phyloP scores from a whole-genome alignment of 1,284 basidiomycete genomes.

The Rhodotorula mucilaginosa region DNA sequence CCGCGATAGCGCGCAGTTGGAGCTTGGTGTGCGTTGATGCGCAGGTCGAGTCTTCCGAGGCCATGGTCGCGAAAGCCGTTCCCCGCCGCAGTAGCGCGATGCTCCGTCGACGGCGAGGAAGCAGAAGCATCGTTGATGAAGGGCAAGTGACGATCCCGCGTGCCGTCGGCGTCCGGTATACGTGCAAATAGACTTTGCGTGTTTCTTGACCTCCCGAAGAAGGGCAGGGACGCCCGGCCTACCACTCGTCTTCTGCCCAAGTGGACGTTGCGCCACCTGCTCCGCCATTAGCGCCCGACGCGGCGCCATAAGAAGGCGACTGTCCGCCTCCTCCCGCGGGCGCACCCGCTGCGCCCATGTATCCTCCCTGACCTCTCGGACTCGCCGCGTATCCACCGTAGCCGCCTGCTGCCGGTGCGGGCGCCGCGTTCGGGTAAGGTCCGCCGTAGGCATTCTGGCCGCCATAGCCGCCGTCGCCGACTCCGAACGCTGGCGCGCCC shows the following conservation, averaged over 20 bases:
- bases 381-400: neutral
- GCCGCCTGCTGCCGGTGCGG: neutral
- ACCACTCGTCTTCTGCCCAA: slow-evolving; percentile 4
- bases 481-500: neutral
- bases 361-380: neutral
- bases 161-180: no score
- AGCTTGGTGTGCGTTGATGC: no score
- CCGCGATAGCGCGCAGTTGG: no score
- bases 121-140: no score
- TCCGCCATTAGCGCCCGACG: slow-evolving; percentile 3
- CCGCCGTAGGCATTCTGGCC: neutral
- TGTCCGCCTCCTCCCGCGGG: neutral
- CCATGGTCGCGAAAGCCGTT: no score
- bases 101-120: no score
- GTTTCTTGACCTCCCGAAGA: no score
- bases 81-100: no score
- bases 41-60: no score
- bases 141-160: no score
- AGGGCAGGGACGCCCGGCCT: neutral
- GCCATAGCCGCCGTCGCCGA: neutral
- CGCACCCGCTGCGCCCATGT: neutral
- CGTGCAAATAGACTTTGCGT: no score
- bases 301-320: neutral
- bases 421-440: slow-evolving; percentile 3
- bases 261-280: neutral